Evolutionary conservation across 495 filamentous ascomycete species (phyloP), one percentile per base, ranked within the genome.

Genomic region (Cercophora sp.): DNA sequence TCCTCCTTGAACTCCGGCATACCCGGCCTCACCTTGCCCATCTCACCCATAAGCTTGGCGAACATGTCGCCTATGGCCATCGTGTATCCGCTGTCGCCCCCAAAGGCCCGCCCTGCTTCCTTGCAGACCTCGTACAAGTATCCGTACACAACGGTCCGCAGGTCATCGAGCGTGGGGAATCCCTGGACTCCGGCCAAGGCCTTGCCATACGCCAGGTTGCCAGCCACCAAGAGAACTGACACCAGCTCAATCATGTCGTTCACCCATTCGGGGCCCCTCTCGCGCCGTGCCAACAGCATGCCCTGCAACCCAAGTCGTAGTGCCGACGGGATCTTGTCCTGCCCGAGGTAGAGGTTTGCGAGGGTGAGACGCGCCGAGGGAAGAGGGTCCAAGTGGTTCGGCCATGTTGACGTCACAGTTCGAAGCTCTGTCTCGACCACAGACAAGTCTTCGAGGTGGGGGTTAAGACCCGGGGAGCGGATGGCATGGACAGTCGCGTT

Each of bases 351-450:
- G 6, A 64, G 35, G 11, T 15, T n/a, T 11, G 54, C 58, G 8
- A 67, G 45, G 15, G 31, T 19, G 31, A 60, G 16, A 16, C 55
- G 58, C 1, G 40, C 44, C 5, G 25, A n/a, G 0, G 64, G 61
- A 8, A 67, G 27, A 1, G 64, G 64, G 22, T 64, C 61, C 19
- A 64, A 32, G 37, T 54, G 36, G 11, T 49, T 55, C 0, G 58
- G 52, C 64, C 64, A 67, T 4, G 43, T 9, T 4, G 37, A 23
- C 32, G 11, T 26, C 1, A 32, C 23, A 42, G 45, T 51, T 16
- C 44, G 37, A 5, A 67, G 20, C 23, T 40, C n/a, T 5, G 48
- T 54, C 18, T 58, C 52, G 41, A 62, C 22, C 3, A 23, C 25
- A 8, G 58, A 52, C 32, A 51, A 53, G 32, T 36, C 46, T 37